Base-by-base conservation (phyloP, 331 rosid genomes). In the Spiraea crenata region DNA sequence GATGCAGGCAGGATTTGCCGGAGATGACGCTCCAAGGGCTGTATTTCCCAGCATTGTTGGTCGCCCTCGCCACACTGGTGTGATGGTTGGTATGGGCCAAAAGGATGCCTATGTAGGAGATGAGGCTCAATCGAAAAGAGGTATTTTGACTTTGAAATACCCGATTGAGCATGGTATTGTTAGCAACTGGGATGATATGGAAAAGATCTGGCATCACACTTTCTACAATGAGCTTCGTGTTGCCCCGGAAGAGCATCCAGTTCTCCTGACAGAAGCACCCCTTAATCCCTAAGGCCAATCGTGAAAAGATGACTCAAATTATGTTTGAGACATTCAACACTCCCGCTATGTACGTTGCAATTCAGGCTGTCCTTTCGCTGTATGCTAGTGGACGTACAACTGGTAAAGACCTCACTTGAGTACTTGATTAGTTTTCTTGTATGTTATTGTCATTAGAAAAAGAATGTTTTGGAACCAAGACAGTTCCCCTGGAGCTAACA, bases 311-410 rank as follows among this genome's bases (percentile, higher is more conserved):
- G 97, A 90, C 98, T 12, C 97, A 90, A 76, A 90, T 93, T 72
- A 93, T 92, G 98, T 92, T 92, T 45, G 98, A 92, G 83, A 92
- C 98, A 37, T 92, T 92, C 83, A 92, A 92, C 79, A 88, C 98
- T 64, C 98, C 96, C 15, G 98, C 98, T 42, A 92, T 92, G 98
- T 92, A 92, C 61, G 98, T 92, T 17, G 98, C 96, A 46, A 92
- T 92, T 57, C 96, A 93, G 80, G 98, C 97, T 17, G 98, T 93
- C 73, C 97, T 93, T 68, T 93, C 98, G 49, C 97, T 93, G 34
- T 93, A 93, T 76, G 98, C 97, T 9, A 93, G 98, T 82, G 98
- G 98, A 20, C 98, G 98, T 65, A 93, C 98, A 60, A 93, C 98
- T 52, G 98, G 98, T 93, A 80, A 76, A 74, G 50, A 50, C 46